Base-by-base conservation (phyloP, 352 stramenopile genomes). In the Globisporangium paddicum region DNA sequence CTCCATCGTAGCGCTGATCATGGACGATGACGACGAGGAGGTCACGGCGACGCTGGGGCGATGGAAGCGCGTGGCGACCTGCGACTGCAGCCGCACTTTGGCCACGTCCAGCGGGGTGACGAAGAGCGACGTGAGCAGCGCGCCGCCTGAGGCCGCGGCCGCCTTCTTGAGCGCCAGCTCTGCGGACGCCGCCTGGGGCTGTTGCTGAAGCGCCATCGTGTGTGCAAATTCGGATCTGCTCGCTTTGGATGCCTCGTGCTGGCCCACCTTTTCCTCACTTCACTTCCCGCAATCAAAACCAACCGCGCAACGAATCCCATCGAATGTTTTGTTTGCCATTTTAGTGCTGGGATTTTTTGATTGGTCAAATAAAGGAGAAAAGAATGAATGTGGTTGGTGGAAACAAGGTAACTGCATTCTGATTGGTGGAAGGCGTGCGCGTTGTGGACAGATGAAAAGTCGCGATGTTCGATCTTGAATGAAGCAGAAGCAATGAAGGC, bases 61-160 rank as follows among this genome's bases (percentile, higher is more conserved):
- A 28, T 23, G 56, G 60, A 66, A 23, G n/a, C 44, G 8, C n/a
- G 45, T 62, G 23, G 71, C 69, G 38, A 89, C 70, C 67, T 93
- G 83, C 25, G 82, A 75, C 65, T 93, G 84, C 40, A 93, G 75
- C 35, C 84, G 84, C 46, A 92, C 81, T 56, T 93, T 93, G 46
- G 76, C 84, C 32, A 93, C 84, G 58, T 93, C 84, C 41, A 93
- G 54, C n/a, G 84, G 84, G 37, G 79, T 93, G 34, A 90, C 79
- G 58, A 93, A 91, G n/a, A 93, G 67, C 59, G 83, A 93, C 63
- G 83, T 90, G 34, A 91, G 58, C 35, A 91, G 67, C 47, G 82
- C 83, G 40, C 83, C 83, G 0, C 67, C 70, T 21, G 83, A 91
- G 18, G 83, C 83, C 25, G 83, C 83, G 21, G 69, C 66, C 9